phyloP scores from a whole-genome alignment of 2,329 filamentous ascomycete genomes.

The Fonsecaea pugnacius region DNA sequence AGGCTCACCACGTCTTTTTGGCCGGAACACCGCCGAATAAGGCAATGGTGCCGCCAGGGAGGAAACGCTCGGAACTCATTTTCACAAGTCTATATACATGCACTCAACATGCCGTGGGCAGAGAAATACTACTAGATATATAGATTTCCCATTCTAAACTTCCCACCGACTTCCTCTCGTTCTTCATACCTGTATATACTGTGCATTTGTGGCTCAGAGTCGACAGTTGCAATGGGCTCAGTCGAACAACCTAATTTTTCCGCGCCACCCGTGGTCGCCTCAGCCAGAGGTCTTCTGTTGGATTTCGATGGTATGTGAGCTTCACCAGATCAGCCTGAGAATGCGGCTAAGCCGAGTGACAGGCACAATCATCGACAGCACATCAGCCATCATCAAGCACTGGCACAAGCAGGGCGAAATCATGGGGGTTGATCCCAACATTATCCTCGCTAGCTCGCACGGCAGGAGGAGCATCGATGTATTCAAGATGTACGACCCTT shows the following conservation, averaged over 20 bases:
- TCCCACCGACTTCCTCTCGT: neutral
- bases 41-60: neutral
- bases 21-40: neutral
- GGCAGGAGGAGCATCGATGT: slow-evolving; percentile 88
- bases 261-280: slow-evolving; percentile 45
- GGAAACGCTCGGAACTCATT: neutral
- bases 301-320: slow-evolving; percentile 48
- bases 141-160: neutral
- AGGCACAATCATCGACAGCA: slow-evolving; percentile 54
- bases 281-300: slow-evolving; percentile 52
- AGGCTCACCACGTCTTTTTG: neutral
- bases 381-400: slow-evolving; percentile 64
- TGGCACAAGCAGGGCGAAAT: slow-evolving; percentile 70
- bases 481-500: slow-evolving; percentile 75
- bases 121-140: neutral
- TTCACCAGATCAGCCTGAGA: neutral
- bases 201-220: neutral
- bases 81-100: neutral
- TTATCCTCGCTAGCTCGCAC: slow-evolving; percentile 88
- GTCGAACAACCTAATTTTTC: slow-evolving; percentile 45
- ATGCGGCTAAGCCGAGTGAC: neutral
- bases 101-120: neutral
- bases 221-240: slow-evolving; percentile 37
- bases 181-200: slow-evolving; percentile 15
- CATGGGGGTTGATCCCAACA: slow-evolving; percentile 79